Evolutionary conservation across 2,329 filamentous ascomycete genomes (phyloP).

Genomic region (Diaporthe amygdali): DNA sequence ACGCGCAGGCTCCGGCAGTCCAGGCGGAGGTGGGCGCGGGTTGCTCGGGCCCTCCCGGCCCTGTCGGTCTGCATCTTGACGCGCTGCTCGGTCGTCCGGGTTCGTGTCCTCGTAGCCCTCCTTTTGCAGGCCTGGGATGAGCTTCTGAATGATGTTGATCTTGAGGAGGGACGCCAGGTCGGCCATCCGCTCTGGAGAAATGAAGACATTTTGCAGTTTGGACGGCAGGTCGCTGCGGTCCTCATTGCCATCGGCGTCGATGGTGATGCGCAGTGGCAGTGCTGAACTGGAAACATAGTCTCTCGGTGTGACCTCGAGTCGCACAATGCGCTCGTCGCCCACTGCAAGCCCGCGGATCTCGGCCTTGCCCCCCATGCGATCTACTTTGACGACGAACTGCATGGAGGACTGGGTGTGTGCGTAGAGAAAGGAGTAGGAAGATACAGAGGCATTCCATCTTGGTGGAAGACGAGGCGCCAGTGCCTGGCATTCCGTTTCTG

Average conservation of each 20-base stretch:
- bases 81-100: slow-evolving; percentile 45
- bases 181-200: slow-evolving; percentile 69
- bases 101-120: slow-evolving; percentile 74
- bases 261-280: slow-evolving; percentile 61
- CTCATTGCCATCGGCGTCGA: slow-evolving; percentile 48
- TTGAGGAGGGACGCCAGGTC: slow-evolving; percentile 78
- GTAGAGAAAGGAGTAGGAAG: slow-evolving; percentile 84
- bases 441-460: slow-evolving; percentile 79
- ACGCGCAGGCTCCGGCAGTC: slow-evolving; percentile 63
- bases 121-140: slow-evolving; percentile 78
- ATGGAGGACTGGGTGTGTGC: slow-evolving; percentile 84
- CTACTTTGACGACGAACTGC: slow-evolving; percentile 82
- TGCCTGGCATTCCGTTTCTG: slow-evolving; percentile 62
- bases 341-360: slow-evolving; percentile 80
- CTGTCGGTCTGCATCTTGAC: slow-evolving; percentile 46
- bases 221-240: slow-evolving; percentile 53
- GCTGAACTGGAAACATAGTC: slow-evolving; percentile 73
- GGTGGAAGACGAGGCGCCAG: slow-evolving; percentile 69
- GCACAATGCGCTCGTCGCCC: slow-evolving; percentile 80
- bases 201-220: slow-evolving; percentile 70
- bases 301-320: slow-evolving; percentile 74
- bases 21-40: slow-evolving; percentile 48
- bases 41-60: slow-evolving; percentile 27
- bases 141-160: slow-evolving; percentile 80
- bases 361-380: slow-evolving; percentile 82